A percentile compares a stretch with the other conserved stretches of the same genome.
phyloP scores from a whole-genome alignment of 306 rosid genomes.

The Abrus pulchellus region DNA sequence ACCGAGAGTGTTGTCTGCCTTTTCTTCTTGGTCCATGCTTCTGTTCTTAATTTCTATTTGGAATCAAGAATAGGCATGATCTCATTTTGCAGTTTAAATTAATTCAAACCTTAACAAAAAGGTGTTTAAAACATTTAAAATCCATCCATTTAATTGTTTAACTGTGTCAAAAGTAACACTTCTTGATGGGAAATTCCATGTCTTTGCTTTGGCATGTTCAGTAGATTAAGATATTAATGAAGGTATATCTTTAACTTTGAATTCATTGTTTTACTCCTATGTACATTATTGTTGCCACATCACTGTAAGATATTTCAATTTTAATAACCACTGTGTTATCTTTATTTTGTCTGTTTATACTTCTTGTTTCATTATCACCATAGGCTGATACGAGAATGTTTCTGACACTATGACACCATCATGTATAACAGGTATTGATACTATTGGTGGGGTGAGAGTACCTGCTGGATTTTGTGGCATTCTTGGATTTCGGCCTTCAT shows the following conservation, averaged over 20 bases:
- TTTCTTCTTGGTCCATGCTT: constrained; percentile 1
- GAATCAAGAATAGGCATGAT: background rate
- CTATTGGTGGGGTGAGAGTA: constrained; percentile 92
- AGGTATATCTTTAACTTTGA: constrained; percentile 19
- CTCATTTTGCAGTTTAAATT: background rate
- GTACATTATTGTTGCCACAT: background rate
- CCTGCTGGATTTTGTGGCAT: constrained; percentile 96
- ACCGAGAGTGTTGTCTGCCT: background rate
- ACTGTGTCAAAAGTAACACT: background rate
- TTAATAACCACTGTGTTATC: background rate
- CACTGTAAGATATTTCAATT: background rate
- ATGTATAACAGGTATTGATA: constrained; percentile 76
- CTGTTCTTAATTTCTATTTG: background rate
- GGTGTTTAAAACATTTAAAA: constrained; percentile 6
- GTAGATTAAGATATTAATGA: constrained; percentile 17
- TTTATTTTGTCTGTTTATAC: background rate
- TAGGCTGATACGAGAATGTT: constrained; percentile 22
- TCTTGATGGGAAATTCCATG: background rate
- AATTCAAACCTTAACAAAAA: background rate
- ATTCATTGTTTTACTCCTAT: constrained; percentile 11
- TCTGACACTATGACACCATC: constrained; percentile 41
- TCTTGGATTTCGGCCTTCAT: constrained; percentile 94
- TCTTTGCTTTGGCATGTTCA: background rate
- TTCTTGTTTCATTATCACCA: background rate
- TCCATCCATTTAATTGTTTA: constrained; percentile 13